A percentile compares a stretch with the other conserved stretches of the same genome.
phyloP scores from a whole-genome alignment of 2,329 filamentous ascomycete species.

The Penicillium frequentans region DNA sequence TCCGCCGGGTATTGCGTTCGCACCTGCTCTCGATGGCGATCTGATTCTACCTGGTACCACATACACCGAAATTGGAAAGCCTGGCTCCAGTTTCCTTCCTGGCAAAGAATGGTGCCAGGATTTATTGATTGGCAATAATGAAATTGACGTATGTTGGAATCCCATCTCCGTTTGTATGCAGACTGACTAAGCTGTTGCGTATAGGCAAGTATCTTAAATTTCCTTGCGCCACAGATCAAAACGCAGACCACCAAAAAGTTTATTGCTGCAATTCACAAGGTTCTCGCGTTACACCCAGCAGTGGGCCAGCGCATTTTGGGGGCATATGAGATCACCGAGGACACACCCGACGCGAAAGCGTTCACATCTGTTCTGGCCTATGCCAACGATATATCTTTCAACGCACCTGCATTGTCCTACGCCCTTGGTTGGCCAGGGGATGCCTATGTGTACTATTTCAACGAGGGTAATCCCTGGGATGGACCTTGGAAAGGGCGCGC shows the following conservation, averaged over 20 bases:
- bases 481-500: conserved; percentile 43
- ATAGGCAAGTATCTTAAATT: conserved; percentile 32
- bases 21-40: conserved; percentile 47
- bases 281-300: conserved; percentile 23
- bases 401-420: conserved; percentile 44
- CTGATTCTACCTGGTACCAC: conserved; percentile 33
- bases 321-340: conserved; percentile 41
- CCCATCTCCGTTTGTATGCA: background rate
- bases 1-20: conserved; percentile 33
- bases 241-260: conserved; percentile 24
- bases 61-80: conserved; percentile 23
- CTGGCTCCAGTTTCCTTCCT: conserved; percentile 33
- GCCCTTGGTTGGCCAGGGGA: conserved; percentile 38
- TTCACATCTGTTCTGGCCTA: conserved; percentile 46
- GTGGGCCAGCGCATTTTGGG: conserved; percentile 31
- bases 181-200: background rate
- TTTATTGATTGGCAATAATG: conserved; percentile 51
- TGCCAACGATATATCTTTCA: conserved; percentile 49
- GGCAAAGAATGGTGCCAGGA: conserved; percentile 48
- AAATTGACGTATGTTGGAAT: conserved; percentile 45
- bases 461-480: conserved; percentile 50
- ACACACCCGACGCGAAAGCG: conserved; percentile 42
- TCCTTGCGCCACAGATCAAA: conserved; percentile 25
- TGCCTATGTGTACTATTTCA: conserved; percentile 47
- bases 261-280: conserved; percentile 19